Conservation (phyloP, 2,329 filamentous ascomycete species). For the Leptographium lundbergii region DNA sequence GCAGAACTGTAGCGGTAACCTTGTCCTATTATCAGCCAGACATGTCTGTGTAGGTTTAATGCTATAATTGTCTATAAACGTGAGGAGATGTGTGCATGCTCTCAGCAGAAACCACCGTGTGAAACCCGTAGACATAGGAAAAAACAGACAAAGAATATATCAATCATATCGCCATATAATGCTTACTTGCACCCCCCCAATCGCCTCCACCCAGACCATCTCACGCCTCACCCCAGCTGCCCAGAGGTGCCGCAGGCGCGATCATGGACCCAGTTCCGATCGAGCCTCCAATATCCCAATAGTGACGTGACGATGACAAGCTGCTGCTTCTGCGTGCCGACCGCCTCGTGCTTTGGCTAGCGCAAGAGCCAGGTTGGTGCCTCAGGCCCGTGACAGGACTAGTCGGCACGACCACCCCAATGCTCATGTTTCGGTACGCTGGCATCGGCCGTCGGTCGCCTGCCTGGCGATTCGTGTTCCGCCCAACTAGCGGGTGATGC, state of each 20-base stretch:
- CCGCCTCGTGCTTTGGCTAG: slow-evolving; percentile 74
- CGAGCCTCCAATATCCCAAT: slow-evolving; percentile 82
- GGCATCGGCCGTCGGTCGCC: slow-evolving; percentile 43
- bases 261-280: slow-evolving; percentile 64
- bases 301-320: slow-evolving; percentile 65
- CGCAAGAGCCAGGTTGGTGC: slow-evolving; percentile 55
- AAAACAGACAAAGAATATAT: neutral
- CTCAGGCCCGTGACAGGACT: slow-evolving; percentile 32
- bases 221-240: slow-evolving; percentile 67
- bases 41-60: neutral
- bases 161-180: neutral
- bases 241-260: slow-evolving; percentile 53
- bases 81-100: neutral
- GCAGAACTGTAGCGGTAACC: neutral
- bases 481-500: slow-evolving; percentile 74
- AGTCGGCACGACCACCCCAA: slow-evolving; percentile 26
- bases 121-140: neutral
- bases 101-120: neutral
- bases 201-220: neutral
- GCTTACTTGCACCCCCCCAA: neutral
- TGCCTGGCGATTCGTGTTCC: slow-evolving; percentile 16
- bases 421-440: slow-evolving; percentile 15
- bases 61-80: neutral
- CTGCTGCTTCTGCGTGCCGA: slow-evolving; percentile 52
- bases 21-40: too few species aligned